Conservation (phyloP, 257 asterid species). For the Petunia axillaris region DNA sequence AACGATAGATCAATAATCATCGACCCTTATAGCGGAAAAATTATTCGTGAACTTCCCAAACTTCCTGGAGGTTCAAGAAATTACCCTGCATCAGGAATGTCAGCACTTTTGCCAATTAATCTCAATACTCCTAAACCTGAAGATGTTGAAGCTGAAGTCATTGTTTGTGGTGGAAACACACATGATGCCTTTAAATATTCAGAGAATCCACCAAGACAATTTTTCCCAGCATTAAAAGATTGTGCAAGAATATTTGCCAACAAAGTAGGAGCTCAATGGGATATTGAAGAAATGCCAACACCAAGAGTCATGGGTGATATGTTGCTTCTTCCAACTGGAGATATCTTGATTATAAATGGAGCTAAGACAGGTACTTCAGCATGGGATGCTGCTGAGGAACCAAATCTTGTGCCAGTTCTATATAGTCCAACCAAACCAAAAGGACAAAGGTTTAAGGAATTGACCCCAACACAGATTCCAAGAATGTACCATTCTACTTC, state of each 20-base stretch:
- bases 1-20: slow-evolving; percentile 66
- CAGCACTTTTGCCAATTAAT: slow-evolving; percentile 74
- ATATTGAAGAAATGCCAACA: slow-evolving; percentile 73
- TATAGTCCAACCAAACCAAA: slow-evolving; percentile 50
- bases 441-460: slow-evolving; percentile 55
- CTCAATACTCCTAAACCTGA: slow-evolving; percentile 33
- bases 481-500: slow-evolving; percentile 83
- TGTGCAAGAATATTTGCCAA: slow-evolving; percentile 57
- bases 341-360: slow-evolving; percentile 61
- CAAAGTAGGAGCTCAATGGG: slow-evolving; percentile 51
- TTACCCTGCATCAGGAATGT: slow-evolving; percentile 81
- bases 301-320: slow-evolving; percentile 82
- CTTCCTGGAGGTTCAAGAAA: slow-evolving; percentile 68
- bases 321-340: slow-evolving; percentile 75
- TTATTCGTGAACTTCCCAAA: slow-evolving; percentile 57
- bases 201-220: slow-evolving; percentile 46
- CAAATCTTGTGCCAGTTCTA: slow-evolving; percentile 62
- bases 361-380: slow-evolving; percentile 79
- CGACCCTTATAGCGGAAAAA: slow-evolving; percentile 61
- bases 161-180: slow-evolving; percentile 81
- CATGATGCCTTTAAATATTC: slow-evolving; percentile 52
- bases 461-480: slow-evolving; percentile 54
- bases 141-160: slow-evolving; percentile 40
- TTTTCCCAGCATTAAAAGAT: slow-evolving; percentile 56
- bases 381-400: slow-evolving; percentile 69